A percentile compares a stretch with the other conserved stretches of the same genome.
Conservation (phyloP, 2,329 filamentous ascomycete genomes). For the Tothia fuscella region DNA sequence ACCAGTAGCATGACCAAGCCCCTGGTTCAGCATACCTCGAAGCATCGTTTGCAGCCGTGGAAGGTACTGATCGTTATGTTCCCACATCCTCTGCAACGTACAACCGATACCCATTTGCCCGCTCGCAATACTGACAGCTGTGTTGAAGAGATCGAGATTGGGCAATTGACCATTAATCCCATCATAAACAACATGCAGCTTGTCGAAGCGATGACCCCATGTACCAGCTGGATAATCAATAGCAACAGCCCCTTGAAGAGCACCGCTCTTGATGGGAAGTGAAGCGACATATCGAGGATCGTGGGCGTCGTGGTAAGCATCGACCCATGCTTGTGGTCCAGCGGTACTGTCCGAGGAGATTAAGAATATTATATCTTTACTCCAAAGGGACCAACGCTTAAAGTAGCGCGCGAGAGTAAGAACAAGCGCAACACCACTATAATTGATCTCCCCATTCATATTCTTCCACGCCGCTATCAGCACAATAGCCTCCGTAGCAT, state of each 20-base stretch:
- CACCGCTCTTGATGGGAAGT: constrained; percentile 80
- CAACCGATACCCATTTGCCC: constrained; percentile 86
- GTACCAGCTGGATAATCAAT: constrained; percentile 66
- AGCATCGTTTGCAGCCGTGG: constrained; percentile 81
- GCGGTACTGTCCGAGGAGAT: constrained; percentile 80
- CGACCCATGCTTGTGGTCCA: constrained; percentile 92
- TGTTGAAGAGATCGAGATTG: constrained; percentile 93
- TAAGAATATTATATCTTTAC: constrained; percentile 92
- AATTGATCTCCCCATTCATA: constrained; percentile 64
- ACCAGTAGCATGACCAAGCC: constrained; percentile 75
- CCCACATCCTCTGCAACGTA: constrained; percentile 74
- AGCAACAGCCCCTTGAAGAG: constrained; percentile 84
- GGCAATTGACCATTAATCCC: constrained; percentile 91
- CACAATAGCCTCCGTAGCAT: constrained; percentile 95
- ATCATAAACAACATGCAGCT: constrained; percentile 85
- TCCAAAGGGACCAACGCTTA: constrained; percentile 96
- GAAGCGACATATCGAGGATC: constrained; percentile 57
- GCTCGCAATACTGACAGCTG: constrained; percentile 72
- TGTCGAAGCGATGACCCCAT: constrained; percentile 71
- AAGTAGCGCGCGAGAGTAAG: constrained; percentile 88
- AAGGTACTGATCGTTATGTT: constrained; percentile 62
- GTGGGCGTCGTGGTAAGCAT: constrained; percentile 91
- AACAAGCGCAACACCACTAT: constrained; percentile 75
- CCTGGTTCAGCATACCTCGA: constrained; percentile 85
- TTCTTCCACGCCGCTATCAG: constrained; percentile 83